Conservation (phyloP, 2,329 filamentous ascomycete species). For the Ustulina deusta region DNA sequence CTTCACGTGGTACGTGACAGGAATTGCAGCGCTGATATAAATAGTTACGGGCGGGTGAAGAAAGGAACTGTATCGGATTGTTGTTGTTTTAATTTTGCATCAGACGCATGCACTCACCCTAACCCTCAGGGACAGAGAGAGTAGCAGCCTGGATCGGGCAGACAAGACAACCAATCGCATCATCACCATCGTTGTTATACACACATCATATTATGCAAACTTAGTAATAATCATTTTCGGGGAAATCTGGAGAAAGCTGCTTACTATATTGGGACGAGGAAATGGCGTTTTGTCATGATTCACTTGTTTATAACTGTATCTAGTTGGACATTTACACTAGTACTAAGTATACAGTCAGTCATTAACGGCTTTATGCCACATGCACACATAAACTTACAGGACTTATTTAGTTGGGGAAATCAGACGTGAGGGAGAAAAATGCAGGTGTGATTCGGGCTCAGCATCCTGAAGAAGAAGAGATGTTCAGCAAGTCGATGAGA, state of each 20-base stretch:
- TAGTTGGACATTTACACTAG: conserved; percentile 18
- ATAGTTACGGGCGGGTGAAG: conserved; percentile 33
- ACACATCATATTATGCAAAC: conserved; percentile 19
- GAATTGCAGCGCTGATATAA: conserved; percentile 56
- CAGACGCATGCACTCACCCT: background rate
- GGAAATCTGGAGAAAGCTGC: conserved; percentile 19
- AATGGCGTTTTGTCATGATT: conserved; percentile 35
- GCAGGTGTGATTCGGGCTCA: background rate
- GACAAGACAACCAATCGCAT: conserved; percentile 23
- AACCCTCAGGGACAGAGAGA: background rate
- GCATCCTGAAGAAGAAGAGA: background rate
- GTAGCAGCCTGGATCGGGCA: background rate
- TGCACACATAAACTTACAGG: conserved; percentile 18
- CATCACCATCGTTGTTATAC: conserved; percentile 8
- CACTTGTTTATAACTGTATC: conserved; percentile 30
- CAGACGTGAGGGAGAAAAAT: background rate
- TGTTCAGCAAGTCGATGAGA: background rate
- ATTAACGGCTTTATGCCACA: conserved; percentile 25
- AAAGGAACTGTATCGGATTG: background rate
- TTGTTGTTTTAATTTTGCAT: background rate
- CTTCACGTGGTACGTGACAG: conserved; percentile 74
- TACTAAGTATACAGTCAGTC: conserved; percentile 34
- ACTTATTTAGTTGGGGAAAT: background rate
- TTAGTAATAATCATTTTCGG: conserved; percentile 31
- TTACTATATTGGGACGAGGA: conserved; percentile 23